Evolutionary conservation across 345 rosid species (phyloP), one percentile per base, ranked within the genome.

Genomic region (Euphorbia peplus): DNA sequence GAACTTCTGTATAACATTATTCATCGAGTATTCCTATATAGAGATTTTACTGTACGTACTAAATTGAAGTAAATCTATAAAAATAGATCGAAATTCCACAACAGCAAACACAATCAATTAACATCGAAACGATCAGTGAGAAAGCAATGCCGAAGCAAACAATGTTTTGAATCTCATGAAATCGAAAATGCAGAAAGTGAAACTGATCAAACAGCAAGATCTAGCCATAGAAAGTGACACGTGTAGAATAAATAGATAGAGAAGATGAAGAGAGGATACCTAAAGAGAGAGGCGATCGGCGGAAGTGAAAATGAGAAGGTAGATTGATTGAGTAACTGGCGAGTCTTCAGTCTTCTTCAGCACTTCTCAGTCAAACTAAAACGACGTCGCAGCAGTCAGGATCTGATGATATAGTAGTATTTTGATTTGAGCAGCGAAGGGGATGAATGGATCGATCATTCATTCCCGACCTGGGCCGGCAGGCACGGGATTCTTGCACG

Each of bases 401-500:
- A n/a, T n/a, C n/a, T n/a, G n/a, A n/a, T n/a, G n/a, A n/a, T n/a
- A n/a, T n/a, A n/a, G n/a, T n/a, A n/a, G n/a, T n/a, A n/a, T n/a
- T n/a, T 18, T 18, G 19, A 50, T 4, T 39, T 1, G 50, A 44
- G 50, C 50, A 16, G 2, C 18, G 18, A 16, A 62, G 19, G 1
- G 11, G 48, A 22, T 62, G 24, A n/a, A n/a, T n/a, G n/a, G n/a
- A n/a, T n/a, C n/a, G n/a, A n/a, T n/a, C n/a, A n/a, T n/a, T n/a
- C n/a, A 73, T 18, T 47, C 58, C 74, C 76, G 78, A 69, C 78
- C 78, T 53, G 24, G 82, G 86, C 86, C 86, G 85, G 86, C 89
- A 71, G 65, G 63, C 82, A 75, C 79, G 83, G 72, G 82, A 70
- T 61, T 48, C 18, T 26, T 18, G 74, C 81, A 81, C 78, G 81